Evolutionary conservation across 768 basidiomycete species (phyloP), one percentile per base, ranked within the genome.

Genomic region (Suillus plorans): DNA sequence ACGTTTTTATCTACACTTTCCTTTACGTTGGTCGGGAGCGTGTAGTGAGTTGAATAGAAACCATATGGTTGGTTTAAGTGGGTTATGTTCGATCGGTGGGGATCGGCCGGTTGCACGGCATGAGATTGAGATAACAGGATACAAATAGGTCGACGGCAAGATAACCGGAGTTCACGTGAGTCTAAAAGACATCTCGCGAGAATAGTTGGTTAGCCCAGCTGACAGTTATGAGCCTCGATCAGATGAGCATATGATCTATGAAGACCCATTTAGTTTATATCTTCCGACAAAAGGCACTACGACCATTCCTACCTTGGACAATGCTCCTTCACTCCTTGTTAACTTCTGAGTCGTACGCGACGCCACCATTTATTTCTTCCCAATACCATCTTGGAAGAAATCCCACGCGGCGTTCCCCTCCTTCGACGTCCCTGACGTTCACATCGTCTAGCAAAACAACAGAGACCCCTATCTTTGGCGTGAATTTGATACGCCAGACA

Each of bases 341-440:
- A 55, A 13, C 20, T 25, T 64, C 64, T 37, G 63, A 59, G 62
- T 60, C 64, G 14, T 69, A 57, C 1, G 47, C 7, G 22, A 28
- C 37, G 14, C 45, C 13, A 12, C 16, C 55, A 8, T 6, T 63
- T 37, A 72, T 25, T 58, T 75, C 74, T 9, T 83, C 75, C 72
- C 77, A 90, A 74, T 88, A 94, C 88, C 88, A 90, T 66, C 75
- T 80, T 12, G 92, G 92, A 47, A 94, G 71, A 69, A 94, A 90
- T n/a, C 93, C 92, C 25, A 91, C 82, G 58, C 92, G 79, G 61
- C 91, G 89, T 74, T 92, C 91, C 5, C 85, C 86, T 28, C 79
- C 84, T 64, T 77, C 78, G 2, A 92, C 89, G 20, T 90, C 90
- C 53, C 76, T 79, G 37, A 86, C 76, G 12, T 79, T 86, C 56